phyloP scores from a whole-genome alignment of 2,329 filamentous ascomycete species.

The Hypoxylon sp. region DNA sequence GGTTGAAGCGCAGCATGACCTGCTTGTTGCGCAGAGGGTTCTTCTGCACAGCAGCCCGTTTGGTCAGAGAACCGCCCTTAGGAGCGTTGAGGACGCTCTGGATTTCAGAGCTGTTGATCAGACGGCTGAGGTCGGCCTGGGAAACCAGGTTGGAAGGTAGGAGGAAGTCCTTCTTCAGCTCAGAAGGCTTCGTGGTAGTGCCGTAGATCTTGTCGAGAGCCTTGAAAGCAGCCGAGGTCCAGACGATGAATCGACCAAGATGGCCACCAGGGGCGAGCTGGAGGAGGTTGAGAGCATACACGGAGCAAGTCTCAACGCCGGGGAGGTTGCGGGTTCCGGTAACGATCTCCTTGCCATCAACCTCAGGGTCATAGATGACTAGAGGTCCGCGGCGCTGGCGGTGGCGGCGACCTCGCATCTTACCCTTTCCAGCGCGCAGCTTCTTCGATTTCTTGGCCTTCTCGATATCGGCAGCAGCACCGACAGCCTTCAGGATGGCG shows the following conservation, averaged over 20 bases:
- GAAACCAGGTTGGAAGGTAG: slow-evolving; percentile 92
- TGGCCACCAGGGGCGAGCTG: slow-evolving; percentile 99
- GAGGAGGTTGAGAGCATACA: slow-evolving; percentile 96
- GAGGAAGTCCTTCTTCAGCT: slow-evolving; percentile 99
- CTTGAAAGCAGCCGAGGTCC: slow-evolving; percentile 97
- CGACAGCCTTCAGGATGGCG: slow-evolving; percentile 88
- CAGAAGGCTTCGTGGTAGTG: slow-evolving; percentile 87
- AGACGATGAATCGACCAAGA: slow-evolving; percentile 98
- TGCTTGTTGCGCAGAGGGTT: slow-evolving; percentile 99
- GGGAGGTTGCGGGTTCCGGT: slow-evolving; percentile 98
- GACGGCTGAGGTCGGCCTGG: slow-evolving; percentile 94
- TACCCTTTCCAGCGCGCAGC: slow-evolving; percentile 98
- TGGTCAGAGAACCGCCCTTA: slow-evolving; percentile 90
- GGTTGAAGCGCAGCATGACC: slow-evolving; percentile 98
- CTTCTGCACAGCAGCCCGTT: slow-evolving; percentile 95
- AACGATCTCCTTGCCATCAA: slow-evolving; percentile 94
- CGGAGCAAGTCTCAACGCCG: slow-evolving; percentile 95
- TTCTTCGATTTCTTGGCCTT: slow-evolving; percentile 98
- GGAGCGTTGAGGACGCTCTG: slow-evolving; percentile 94
- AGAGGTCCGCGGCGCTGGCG: slow-evolving; percentile 97
- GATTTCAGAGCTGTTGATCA: slow-evolving; percentile 99
- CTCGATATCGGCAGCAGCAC: slow-evolving; percentile 89
- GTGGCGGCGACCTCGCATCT: slow-evolving; percentile 96
- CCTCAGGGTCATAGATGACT: slow-evolving; percentile 95
- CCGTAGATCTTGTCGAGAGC: slow-evolving; percentile 98